Conservation (phyloP, 108 stramenopile species). For the Chaetoceros muelleri region DNA sequence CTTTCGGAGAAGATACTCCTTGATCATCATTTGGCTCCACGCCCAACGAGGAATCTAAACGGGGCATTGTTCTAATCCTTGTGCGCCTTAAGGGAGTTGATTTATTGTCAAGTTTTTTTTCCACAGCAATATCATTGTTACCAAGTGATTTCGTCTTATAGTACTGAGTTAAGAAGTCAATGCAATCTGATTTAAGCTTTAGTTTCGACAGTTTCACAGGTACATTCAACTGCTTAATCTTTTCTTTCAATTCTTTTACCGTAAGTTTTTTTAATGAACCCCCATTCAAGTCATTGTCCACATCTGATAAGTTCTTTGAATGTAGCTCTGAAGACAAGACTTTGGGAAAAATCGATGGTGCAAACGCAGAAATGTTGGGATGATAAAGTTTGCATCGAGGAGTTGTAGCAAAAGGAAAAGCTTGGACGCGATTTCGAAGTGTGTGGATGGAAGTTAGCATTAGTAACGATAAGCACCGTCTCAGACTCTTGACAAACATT, state of each 20-base stretch:
- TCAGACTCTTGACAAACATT: no score
- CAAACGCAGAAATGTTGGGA: no score
- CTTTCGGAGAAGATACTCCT: constrained; percentile 28
- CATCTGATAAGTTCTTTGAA: no score
- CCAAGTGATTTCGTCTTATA: no score
- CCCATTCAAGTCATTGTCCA: no score
- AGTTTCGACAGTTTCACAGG: constrained; percentile 23
- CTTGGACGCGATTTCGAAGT: no score
- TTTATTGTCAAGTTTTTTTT: not conserved
- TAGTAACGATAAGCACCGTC: no score
- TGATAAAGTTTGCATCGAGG: no score
- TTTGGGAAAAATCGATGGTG: no score
- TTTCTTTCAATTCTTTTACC: constrained; percentile 43
- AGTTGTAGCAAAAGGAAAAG: no score
- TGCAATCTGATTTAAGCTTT: constrained; percentile 50
- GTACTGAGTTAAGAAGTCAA: constrained; percentile 32
- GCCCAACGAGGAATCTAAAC: not conserved
- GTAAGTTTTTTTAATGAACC: constrained; percentile 58
- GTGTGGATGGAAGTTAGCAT: no score
- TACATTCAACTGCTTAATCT: constrained; percentile 21
- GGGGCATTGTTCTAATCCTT: constrained; percentile 5
- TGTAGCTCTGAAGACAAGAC: no score
- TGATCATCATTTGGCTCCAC: not conserved
- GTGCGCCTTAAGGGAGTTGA: not conserved
- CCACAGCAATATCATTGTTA: not conserved